Evolutionary conservation across 2,329 filamentous ascomycete genomes (phyloP).

Genomic region (Aciculosporium take): DNA sequence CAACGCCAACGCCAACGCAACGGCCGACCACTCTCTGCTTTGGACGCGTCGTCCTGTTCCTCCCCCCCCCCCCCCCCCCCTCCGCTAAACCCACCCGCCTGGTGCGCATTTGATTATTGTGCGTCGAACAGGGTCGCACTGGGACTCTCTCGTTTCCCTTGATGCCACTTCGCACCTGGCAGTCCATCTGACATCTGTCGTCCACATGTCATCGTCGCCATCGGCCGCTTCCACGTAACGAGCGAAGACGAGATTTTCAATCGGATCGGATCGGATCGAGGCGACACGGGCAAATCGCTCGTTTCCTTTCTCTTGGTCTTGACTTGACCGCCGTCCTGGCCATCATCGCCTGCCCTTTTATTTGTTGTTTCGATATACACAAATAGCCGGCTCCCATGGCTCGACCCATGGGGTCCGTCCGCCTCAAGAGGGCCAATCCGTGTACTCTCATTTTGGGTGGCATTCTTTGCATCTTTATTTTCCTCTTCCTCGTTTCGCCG

Average conservation of each 20-base stretch:
- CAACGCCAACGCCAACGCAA: too few species aligned
- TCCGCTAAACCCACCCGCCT: background rate
- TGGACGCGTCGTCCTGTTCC: background rate
- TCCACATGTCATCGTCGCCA: slow-evolving; percentile 6
- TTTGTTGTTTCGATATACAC: background rate
- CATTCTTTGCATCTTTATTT: slow-evolving; percentile 57
- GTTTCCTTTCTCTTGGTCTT: background rate
- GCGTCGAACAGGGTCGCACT: background rate
- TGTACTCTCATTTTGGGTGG: slow-evolving; percentile 59
- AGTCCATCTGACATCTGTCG: slow-evolving; percentile 2
- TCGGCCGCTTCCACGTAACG: slow-evolving; percentile 6
- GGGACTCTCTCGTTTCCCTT: background rate
- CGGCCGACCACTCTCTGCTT: background rate
- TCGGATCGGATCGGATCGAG: background rate
- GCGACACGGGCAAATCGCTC: background rate
- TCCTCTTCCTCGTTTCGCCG: slow-evolving; percentile 46
- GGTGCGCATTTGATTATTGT: background rate
- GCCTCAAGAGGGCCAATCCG: slow-evolving; percentile 68
- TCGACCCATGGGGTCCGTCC: slow-evolving; percentile 47
- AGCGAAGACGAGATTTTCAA: background rate
- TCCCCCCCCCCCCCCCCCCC: too few species aligned
- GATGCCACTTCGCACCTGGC: background rate
- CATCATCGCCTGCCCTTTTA: background rate
- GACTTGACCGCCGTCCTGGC: background rate
- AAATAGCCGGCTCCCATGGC: slow-evolving; percentile 28